Base-by-base conservation (phyloP, 805 yeast species). In the Cyberlindnera americana region DNA sequence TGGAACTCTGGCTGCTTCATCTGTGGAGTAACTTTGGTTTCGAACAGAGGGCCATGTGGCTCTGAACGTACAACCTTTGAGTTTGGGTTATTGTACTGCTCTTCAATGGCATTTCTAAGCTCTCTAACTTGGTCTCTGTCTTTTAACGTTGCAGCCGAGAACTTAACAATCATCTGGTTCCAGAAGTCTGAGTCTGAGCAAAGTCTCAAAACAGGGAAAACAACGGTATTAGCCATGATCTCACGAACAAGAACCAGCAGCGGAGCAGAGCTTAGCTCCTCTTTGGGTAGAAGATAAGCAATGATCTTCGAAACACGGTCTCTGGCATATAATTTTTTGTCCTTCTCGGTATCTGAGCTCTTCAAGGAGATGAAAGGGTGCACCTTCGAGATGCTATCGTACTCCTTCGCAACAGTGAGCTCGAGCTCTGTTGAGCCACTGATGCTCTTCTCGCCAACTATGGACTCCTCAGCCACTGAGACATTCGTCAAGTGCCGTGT, bases 81-180 rank as follows among this genome's bases (percentile, higher is more conserved):
- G 29, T 36, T 23, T 5, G 48, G 49, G n/a, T 46, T 41, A 13
- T 36, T 35, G 19, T 83, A 69, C 52, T 88, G 93, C 45, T 77
- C 73, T 46, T 81, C 82, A 25, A 89, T 63, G 1, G 86, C 84
- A 17, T 73, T 77, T 44, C 95, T 64, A 17, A 90, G 70, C 47
- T 78, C 74, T 43, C 81, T 75, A 1, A 89, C 95, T 52, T 85
- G 87, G 26, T 74, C 74, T 40, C 89, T 66, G 52, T 87, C 95
- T 46, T 78, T 78, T 55, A 90, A 65, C 11, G 83, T 73, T 22
- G 72, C 72, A 4, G 87, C 81, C 2, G 84, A 74, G 2, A 73
- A 57, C 37, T 73, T 72, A 9, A 79, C 78, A 13, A 88, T 68
- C 29, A 70, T 53, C 40, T 77, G 74, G 56, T 90, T 90, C 76